phyloP scores from a whole-genome alignment of 2,329 filamentous ascomycete genomes.

The Meredithiella fracta region DNA sequence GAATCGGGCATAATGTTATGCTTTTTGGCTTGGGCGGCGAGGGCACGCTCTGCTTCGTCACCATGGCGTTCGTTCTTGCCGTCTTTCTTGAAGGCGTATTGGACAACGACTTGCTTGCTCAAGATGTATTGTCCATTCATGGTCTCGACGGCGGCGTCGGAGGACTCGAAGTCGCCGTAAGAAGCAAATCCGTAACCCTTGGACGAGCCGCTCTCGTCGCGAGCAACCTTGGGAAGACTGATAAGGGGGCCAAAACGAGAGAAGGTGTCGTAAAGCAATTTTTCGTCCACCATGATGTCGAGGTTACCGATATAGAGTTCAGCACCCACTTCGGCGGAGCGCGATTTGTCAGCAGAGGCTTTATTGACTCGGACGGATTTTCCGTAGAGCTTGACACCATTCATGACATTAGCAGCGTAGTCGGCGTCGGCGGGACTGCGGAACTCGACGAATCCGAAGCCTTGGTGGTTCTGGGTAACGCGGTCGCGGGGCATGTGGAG shows the following conservation, averaged over 20 bases:
- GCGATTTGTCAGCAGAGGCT: conserved; percentile 58
- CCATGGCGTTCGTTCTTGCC: conserved; percentile 93
- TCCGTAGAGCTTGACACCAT: conserved; percentile 80
- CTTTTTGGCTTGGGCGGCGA: conserved; percentile 83
- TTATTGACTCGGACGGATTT: conserved; percentile 97
- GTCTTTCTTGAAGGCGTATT: conserved; percentile 99
- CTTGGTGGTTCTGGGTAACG: conserved; percentile 90
- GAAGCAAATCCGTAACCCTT: conserved; percentile 96
- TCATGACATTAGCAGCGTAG: conserved; percentile 93
- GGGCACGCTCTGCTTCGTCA: conserved; percentile 78
- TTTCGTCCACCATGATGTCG: conserved; percentile 87
- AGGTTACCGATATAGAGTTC: conserved; percentile 96
- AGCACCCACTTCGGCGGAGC: conserved; percentile 79
- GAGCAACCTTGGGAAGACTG: conserved; percentile 73
- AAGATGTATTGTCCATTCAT: conserved; percentile 95
- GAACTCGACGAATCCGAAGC: conserved; percentile 98
- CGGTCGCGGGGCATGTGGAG: conserved; percentile 97
- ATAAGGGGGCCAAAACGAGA: conserved; percentile 77
- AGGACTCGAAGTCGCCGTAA: conserved; percentile 83
- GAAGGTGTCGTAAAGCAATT: conserved; percentile 87
- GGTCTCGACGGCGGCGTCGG: conserved; percentile 76
- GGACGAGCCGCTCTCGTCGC: conserved; percentile 72
- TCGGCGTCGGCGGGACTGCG: conserved; percentile 90
- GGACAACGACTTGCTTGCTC: conserved; percentile 90
- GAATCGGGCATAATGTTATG: conserved; percentile 78